Conservation (phyloP, 75 land plant genomes). For the Chamaecyparis obtusa region DNA sequence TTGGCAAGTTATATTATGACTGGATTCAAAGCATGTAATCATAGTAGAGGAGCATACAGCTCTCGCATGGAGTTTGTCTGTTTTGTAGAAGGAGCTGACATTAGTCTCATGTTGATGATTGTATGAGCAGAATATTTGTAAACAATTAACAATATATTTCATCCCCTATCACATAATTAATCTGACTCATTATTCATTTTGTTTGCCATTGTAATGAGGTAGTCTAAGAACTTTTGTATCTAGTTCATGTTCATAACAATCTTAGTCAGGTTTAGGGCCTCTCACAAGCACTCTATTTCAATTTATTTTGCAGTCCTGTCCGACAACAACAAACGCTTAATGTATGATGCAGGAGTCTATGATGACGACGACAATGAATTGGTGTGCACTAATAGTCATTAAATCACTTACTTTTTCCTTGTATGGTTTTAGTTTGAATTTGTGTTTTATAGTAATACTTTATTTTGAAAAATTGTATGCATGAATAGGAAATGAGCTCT, state of each 20-base stretch:
- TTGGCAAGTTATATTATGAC: too few species aligned
- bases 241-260: not conserved
- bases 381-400: not conserved
- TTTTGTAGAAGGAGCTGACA: too few species aligned
- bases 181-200: not conserved
- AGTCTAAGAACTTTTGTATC: not conserved
- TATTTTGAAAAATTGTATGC: constrained; percentile 5
- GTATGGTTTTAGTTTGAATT: not conserved
- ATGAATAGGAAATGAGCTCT: constrained; percentile 62
- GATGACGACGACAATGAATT: constrained; percentile 34
- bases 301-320: constrained; percentile 43
- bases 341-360: constrained; percentile 64
- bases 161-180: not conserved
- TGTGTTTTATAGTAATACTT: not conserved
- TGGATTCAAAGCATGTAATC: too few species aligned
- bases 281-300: constrained; percentile 1
- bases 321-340: constrained; percentile 51
- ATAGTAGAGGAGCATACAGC: too few species aligned
- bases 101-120: too few species aligned
- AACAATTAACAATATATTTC: not conserved
- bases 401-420: not conserved
- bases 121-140: too few species aligned
- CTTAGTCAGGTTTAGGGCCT: not conserved
- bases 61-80: too few species aligned
- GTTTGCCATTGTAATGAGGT: not conserved